Evolutionary conservation across 2,329 filamentous ascomycete species (phyloP).

Genomic region (Talaromyces atroroseus): DNA sequence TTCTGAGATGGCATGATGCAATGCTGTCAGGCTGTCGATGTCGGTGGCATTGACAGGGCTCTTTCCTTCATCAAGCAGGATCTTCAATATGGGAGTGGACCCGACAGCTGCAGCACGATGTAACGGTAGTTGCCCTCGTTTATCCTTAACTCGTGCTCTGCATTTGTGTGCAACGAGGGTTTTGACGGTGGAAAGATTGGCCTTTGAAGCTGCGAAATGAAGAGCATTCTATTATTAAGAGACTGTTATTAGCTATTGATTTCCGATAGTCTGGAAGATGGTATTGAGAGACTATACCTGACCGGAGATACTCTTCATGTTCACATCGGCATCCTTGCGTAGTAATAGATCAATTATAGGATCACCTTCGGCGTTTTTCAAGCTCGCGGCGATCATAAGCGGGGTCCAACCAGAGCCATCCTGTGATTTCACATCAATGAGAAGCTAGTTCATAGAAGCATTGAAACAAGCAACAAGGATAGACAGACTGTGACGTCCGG

Average conservation of each 20-base stretch:
- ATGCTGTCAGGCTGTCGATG: conserved; percentile 72
- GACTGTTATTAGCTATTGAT: not conserved
- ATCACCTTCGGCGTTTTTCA: conserved; percentile 43
- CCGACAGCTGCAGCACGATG: conserved; percentile 90
- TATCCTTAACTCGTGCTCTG: conserved; percentile 74
- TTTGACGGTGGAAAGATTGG: conserved; percentile 73
- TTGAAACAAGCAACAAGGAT: not conserved
- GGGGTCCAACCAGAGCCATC: conserved; percentile 48
- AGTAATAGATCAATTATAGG: conserved; percentile 41
- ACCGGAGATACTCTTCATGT: conserved; percentile 37
- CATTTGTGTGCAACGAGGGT: conserved; percentile 72
- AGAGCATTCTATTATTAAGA: conserved; percentile 63
- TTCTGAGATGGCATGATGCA: conserved; percentile 67
- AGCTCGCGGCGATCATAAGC: conserved; percentile 46
- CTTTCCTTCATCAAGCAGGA: conserved; percentile 66
- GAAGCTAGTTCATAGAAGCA: not conserved
- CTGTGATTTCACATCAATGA: conserved; percentile 20
- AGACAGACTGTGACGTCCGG: conserved; percentile 65
- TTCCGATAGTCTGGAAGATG: not conserved
- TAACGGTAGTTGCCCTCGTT: conserved; percentile 79
- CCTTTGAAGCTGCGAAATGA: conserved; percentile 88
- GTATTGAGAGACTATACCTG: conserved; percentile 26
- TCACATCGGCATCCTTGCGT: conserved; percentile 44
- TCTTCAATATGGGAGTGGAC: conserved; percentile 75
- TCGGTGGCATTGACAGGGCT: conserved; percentile 84